Conservation (phyloP, 2,329 filamentous ascomycete genomes). For the Stemphylium lycopersici region DNA sequence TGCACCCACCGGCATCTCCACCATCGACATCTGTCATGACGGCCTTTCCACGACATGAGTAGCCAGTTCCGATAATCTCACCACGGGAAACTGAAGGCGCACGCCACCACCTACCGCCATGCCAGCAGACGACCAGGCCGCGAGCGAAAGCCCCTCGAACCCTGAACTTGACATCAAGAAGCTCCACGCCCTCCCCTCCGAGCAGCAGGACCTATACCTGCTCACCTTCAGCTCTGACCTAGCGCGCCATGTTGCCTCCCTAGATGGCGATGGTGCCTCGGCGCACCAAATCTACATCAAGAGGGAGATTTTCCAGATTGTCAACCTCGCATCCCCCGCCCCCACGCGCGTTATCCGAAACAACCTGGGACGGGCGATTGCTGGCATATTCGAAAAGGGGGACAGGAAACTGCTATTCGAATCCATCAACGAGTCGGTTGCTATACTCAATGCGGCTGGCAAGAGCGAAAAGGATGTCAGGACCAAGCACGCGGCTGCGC, state of each 20-base stretch:
- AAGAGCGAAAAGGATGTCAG: constrained; percentile 81
- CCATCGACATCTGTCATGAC: constrained; percentile 24
- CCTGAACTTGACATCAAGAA: constrained; percentile 89
- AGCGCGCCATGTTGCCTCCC: constrained; percentile 75
- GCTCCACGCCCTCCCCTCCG: constrained; percentile 84
- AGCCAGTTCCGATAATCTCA: constrained; percentile 11
- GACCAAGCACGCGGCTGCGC: constrained; percentile 84
- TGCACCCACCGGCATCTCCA: constrained; percentile 24
- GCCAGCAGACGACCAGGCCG: constrained; percentile 34
- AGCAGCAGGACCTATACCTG: constrained; percentile 95
- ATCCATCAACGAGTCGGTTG: constrained; percentile 85
- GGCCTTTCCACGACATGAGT: constrained; percentile 28
- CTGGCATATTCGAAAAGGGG: constrained; percentile 80
- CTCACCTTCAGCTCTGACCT: constrained; percentile 86
- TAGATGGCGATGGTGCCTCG: constrained; percentile 80
- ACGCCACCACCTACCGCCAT: constrained; percentile 27
- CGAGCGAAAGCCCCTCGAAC: constrained; percentile 55
- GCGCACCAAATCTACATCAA: constrained; percentile 91
- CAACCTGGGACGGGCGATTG: constrained; percentile 83
- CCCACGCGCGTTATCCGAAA: constrained; percentile 89
- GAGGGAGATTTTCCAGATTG: constrained; percentile 90
- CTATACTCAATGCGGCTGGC: constrained; percentile 69
- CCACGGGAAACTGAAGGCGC: constrained; percentile 9
- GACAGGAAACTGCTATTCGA: constrained; percentile 93
- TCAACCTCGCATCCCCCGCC: constrained; percentile 79